phyloP scores from a whole-genome alignment of 257 asterid genomes.

The Solanum commersonii region DNA sequence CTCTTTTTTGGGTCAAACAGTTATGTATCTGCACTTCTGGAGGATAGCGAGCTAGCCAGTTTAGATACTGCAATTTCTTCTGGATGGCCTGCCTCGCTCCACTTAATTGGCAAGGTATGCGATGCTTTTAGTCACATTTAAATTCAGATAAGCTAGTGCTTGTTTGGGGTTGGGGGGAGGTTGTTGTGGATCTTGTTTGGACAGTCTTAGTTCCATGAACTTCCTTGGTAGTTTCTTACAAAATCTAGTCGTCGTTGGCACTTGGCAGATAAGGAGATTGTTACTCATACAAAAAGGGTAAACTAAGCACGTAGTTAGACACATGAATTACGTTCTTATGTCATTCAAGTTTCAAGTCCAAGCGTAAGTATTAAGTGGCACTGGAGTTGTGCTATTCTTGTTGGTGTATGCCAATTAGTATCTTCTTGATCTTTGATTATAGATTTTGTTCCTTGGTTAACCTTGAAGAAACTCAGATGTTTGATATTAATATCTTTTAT shows the following conservation, averaged over 20 bases:
- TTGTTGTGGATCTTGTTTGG: background rate
- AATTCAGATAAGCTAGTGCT: background rate
- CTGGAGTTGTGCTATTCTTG: background rate
- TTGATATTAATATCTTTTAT: background rate
- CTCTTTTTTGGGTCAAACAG: conserved; percentile 30
- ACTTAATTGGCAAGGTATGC: conserved; percentile 92
- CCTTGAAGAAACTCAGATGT: background rate
- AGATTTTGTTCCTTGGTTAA: background rate
- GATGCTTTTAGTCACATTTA: background rate
- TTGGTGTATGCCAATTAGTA: background rate
- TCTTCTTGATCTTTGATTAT: background rate
- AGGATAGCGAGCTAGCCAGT: conserved; percentile 49
- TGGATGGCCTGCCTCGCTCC: conserved; percentile 96
- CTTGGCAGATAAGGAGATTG: background rate
- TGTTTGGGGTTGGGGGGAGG: background rate
- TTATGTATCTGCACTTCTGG: conserved; percentile 81
- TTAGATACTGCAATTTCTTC: conserved; percentile 58
- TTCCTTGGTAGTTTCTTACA: background rate
- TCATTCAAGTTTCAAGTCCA: background rate
- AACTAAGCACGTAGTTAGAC: background rate
- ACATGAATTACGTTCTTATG: background rate
- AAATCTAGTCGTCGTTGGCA: background rate
- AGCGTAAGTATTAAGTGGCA: background rate
- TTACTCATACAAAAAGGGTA: background rate
- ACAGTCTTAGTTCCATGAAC: background rate